These are phyloP conservation scores for Debaryomycetaceae sp. DNA, from an alignment of 1,139 yeast genomes.

Conservation along the genomic window DNA sequence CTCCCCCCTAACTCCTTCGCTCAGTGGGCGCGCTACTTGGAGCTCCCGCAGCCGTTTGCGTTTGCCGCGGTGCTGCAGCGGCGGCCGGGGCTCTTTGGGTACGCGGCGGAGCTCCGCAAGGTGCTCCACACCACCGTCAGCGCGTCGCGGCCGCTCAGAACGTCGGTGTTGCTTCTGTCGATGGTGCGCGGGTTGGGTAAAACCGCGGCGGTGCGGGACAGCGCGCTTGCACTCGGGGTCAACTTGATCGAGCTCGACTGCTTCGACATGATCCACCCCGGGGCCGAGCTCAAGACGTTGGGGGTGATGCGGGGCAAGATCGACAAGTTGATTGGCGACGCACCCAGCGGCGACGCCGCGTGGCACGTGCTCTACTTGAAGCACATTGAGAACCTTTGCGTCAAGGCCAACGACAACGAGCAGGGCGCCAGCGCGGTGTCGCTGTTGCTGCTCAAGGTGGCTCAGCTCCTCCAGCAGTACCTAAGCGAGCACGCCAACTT, in stretches of 20 bases:
- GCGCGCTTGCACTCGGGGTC: slow-evolving; percentile 58
- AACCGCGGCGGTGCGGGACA: slow-evolving; percentile 52
- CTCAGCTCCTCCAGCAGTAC: slow-evolving; percentile 56
- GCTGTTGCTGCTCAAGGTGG: slow-evolving; percentile 55
- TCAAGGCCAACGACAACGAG: slow-evolving; percentile 58
- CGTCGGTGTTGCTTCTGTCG: slow-evolving; percentile 66
- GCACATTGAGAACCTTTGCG: slow-evolving; percentile 74
- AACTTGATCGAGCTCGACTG: slow-evolving; percentile 72
- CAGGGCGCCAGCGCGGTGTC: slow-evolving; percentile 55
- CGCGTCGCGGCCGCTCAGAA: slow-evolving; percentile 40
- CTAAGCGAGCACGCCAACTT: slow-evolving; percentile 32
- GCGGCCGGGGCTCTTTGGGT: slow-evolving; percentile 30
- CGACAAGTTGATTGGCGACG: slow-evolving; percentile 44
- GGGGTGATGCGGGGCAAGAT: slow-evolving; percentile 75
- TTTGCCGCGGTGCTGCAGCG: slow-evolving; percentile 17
- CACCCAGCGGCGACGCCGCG: slow-evolving; percentile 11
- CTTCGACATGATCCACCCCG: slow-evolving; percentile 55
- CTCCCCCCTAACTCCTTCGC: slow-evolving; percentile 31
- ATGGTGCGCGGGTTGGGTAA: slow-evolving; percentile 79
- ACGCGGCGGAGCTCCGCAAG: slow-evolving; percentile 50
- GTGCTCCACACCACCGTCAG: slow-evolving; percentile 42
- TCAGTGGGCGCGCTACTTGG: slow-evolving; percentile 49
- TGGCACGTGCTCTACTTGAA: slow-evolving; percentile 53
- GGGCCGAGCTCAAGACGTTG: slow-evolving; percentile 74
- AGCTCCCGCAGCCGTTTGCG: slow-evolving; percentile 37